Conservation (phyloP, 176 grass and related monocot species). For the Carex kokanica region DNA sequence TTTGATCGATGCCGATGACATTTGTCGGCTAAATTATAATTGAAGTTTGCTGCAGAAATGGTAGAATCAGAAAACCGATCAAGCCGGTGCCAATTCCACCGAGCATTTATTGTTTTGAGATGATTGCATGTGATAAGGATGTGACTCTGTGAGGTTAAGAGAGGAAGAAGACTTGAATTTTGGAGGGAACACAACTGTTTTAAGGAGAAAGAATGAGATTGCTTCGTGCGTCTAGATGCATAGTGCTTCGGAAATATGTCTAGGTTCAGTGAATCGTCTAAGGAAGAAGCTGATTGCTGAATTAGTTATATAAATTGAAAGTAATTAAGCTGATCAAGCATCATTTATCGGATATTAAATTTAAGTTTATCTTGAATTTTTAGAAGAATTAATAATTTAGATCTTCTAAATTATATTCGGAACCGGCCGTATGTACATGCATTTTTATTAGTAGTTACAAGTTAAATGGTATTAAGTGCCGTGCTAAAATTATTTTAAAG, state of each 20-base stretch:
- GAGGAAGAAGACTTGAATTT: background rate
- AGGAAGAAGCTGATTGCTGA: background rate
- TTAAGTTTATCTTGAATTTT: too few species aligned
- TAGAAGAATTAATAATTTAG: too few species aligned
- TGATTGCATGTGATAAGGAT: background rate
- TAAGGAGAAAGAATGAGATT: background rate
- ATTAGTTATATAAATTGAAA: background rate
- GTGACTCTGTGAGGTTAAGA: background rate
- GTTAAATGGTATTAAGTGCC: too few species aligned
- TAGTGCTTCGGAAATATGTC: background rate
- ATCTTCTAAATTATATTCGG: too few species aligned
- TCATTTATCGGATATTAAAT: too few species aligned
- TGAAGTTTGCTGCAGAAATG: background rate
- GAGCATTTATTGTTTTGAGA: background rate
- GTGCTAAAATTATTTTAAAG: too few species aligned
- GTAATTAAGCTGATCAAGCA: too few species aligned
- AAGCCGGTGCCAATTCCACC: background rate
- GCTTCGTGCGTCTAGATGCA: constrained; percentile 12
- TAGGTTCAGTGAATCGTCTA: constrained; percentile 18
- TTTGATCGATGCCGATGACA: background rate
- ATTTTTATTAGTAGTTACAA: too few species aligned
- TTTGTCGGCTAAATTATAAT: background rate
- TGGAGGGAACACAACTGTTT: background rate
- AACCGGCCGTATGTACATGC: too few species aligned
- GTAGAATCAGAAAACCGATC: background rate